Base-by-base conservation (phyloP, 106 monocot species). In the Dioscorea dumetorum region DNA sequence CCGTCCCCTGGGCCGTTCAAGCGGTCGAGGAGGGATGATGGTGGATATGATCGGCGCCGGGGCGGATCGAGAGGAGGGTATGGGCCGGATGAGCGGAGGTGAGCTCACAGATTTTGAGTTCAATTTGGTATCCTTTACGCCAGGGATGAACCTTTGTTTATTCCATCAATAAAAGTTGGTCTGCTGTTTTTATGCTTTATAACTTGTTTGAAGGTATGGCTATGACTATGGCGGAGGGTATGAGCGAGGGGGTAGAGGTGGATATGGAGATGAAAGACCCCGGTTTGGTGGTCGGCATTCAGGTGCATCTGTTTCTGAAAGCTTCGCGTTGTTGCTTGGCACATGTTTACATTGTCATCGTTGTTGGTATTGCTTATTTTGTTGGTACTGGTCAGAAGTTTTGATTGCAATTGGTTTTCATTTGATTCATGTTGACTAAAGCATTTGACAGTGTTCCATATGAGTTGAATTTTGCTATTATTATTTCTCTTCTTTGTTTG, bases 21-120 rank as follows among this genome's bases (percentile, higher is more conserved):
- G 86, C 67, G 97, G 60, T 80, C 83, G 8, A 72, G 97, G 64
- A 84, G 91, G 73, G 92, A 99, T 16, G 92, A 92, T 33, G 92
- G 87, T 9, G 87, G 88, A 8, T 88, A 86, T 12, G 86, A 86
- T 24, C 64, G 81, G 28, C 75, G 82, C 31, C 79, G 95, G 20
- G 79, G 88, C 35, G 85, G 91, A 34, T 80, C 83, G 2, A 76
- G 85, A 54, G 67, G 69, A n/a, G 66, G 19, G n/a, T 59, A 22
- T 59, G 59, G 41, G 41, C 3, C 41, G 41, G 41, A 59, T 15
- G 22, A 59, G 4, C 12, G 22, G 59, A 59, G 19, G 19, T 59
- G 59, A 59, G 59, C 22, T 20, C 1, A 59, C 23, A 59, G 59
- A 59, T 59, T 22, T 12, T 41, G 28, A 6, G 22, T 59, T 59